These are phyloP conservation scores for Nothophoma quercina DNA, from an alignment of 2,329 filamentous ascomycete species.

Conservation along the genomic window DNA sequence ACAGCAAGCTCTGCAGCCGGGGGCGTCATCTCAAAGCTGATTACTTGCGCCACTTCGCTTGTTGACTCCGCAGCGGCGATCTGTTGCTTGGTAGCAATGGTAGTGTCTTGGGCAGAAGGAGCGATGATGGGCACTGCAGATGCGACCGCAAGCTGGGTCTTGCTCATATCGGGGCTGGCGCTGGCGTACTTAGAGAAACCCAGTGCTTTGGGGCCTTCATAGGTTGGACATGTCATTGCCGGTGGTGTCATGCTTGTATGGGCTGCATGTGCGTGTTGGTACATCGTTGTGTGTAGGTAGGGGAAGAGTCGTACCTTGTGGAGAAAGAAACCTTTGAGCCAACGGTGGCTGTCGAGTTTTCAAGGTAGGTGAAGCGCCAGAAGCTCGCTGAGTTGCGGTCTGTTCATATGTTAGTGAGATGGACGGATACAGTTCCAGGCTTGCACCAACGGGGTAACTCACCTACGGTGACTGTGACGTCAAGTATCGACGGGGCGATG, in stretches of 20 bases:
- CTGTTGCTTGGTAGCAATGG: slow-evolving; percentile 38
- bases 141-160: slow-evolving; percentile 11
- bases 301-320: too few species aligned
- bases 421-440: neutral
- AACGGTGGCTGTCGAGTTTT: too few species aligned
- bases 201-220: slow-evolving; percentile 23
- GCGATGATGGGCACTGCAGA: slow-evolving; percentile 9
- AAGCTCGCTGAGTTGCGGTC: too few species aligned
- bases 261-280: neutral
- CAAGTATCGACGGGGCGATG: neutral
- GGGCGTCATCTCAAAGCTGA: neutral
- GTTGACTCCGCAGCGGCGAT: slow-evolving; percentile 20
- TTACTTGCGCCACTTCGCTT: too few species aligned
- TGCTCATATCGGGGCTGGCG: slow-evolving; percentile 22
- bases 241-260: neutral
- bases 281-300: neutral
- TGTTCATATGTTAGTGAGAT: neutral
- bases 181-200: slow-evolving; percentile 30
- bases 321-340: too few species aligned
- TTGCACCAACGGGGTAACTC: neutral
- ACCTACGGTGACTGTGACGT: neutral
- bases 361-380: too few species aligned
- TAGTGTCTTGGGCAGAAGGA: slow-evolving; percentile 5
- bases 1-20: slow-evolving; percentile 33
- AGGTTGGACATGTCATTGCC: neutral